Conservation (phyloP, 2,329 filamentous ascomycete species). For the Huntiella savannae region DNA sequence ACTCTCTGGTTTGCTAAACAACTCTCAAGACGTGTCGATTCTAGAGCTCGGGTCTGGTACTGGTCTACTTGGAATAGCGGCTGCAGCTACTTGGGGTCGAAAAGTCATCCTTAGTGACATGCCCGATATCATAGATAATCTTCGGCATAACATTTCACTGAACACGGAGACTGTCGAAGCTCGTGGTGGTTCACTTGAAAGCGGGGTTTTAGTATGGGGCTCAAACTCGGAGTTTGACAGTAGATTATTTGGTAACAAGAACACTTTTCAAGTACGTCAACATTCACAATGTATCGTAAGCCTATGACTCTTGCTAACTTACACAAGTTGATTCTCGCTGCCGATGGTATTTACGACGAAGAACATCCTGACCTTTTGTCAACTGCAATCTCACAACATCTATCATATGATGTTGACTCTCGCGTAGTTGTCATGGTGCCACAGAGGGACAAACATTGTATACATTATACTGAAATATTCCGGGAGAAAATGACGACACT, state of each 20-base stretch:
- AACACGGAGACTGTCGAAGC: constrained; percentile 40
- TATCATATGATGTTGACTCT: constrained; percentile 36
- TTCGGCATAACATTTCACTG: constrained; percentile 49
- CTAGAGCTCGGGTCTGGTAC: constrained; percentile 83
- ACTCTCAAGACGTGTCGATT: constrained; percentile 21
- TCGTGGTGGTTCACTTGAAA: constrained; percentile 36
- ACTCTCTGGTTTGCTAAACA: constrained; percentile 27
- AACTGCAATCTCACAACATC: constrained; percentile 47
- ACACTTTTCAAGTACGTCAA: not conserved
- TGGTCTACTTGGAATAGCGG: constrained; percentile 73
- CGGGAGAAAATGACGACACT: constrained; percentile 36
- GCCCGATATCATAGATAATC: constrained; percentile 63
- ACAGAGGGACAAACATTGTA: constrained; percentile 48
- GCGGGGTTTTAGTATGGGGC: constrained; percentile 60
- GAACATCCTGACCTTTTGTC: constrained; percentile 61
- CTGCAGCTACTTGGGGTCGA: constrained; percentile 50
- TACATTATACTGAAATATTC: constrained; percentile 43
- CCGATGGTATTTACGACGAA: constrained; percentile 75
- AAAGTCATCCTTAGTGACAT: constrained; percentile 65
- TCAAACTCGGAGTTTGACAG: constrained; percentile 26
- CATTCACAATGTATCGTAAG: not conserved
- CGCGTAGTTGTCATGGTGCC: constrained; percentile 67
- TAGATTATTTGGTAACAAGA: constrained; percentile 23
- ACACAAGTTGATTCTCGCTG: constrained; percentile 51
- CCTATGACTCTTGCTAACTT: constrained; percentile 2